A percentile compares a stretch with the other conserved stretches of the same genome.
Conservation (phyloP, 139 green algal species). For the Tetradesmus lagerheimii region DNA sequence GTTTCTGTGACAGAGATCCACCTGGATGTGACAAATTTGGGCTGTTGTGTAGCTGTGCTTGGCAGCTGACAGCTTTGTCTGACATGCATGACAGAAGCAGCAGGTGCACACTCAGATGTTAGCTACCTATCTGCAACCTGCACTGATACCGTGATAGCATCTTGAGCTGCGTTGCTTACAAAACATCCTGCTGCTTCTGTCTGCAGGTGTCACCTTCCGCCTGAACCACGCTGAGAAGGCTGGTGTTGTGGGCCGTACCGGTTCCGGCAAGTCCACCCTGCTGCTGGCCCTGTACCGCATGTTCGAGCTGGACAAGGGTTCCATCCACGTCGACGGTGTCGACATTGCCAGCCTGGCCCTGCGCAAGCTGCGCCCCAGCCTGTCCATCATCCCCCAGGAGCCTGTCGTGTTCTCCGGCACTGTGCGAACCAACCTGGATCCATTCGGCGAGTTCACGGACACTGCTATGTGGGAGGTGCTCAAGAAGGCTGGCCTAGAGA, state of each 20-base stretch:
- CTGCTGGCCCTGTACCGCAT: conserved; percentile 84
- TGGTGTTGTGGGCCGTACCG: conserved; percentile 79
- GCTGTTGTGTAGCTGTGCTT: too few relatives aligned
- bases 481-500: conserved; percentile 57
- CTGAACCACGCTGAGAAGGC: conserved; percentile 61
- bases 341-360: conserved; percentile 73
- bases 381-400: conserved; percentile 83
- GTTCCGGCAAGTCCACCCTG: conserved; percentile 81
- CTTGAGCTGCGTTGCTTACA: too few relatives aligned
- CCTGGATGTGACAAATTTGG: too few relatives aligned
- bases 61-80: too few relatives aligned
- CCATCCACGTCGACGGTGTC: conserved; percentile 74
- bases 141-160: too few relatives aligned
- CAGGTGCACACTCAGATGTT: too few relatives aligned
- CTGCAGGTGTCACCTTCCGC: neutral
- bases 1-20: too few relatives aligned
- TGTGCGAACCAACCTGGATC: conserved; percentile 87
- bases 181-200: too few relatives aligned
- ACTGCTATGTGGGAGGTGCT: conserved; percentile 52
- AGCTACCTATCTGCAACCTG: too few relatives aligned
- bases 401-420: conserved; percentile 86
- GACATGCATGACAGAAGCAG: too few relatives aligned
- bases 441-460: conserved; percentile 67
- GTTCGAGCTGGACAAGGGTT: conserved; percentile 69
- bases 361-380: conserved; percentile 58